Percentiles rank a stretch among this genome's conserved stretches.
These are phyloP conservation scores for Phytopythium boreale DNA, from an alignment of 352 stramenopile species.

Conservation along the genomic window DNA sequence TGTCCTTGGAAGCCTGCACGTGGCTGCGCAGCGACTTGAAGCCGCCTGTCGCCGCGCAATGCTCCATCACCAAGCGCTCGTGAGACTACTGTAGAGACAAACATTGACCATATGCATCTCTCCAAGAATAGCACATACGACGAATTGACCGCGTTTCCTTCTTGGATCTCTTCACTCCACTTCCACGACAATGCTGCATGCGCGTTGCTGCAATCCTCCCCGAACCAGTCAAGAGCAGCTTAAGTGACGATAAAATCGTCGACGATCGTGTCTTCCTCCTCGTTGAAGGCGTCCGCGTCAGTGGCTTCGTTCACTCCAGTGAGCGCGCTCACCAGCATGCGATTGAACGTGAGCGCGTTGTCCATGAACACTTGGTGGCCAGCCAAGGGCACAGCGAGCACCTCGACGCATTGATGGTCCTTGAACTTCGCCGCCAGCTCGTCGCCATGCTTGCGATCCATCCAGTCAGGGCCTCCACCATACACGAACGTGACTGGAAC, in stretches of 20 bases:
- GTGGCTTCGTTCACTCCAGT: neutral
- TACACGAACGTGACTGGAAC: constrained; percentile 73
- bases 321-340: constrained; percentile 36
- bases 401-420: constrained; percentile 34
- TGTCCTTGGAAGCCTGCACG: constrained; percentile 28
- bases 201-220: neutral
- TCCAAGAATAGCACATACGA: neutral
- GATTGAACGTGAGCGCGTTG: constrained; percentile 64
- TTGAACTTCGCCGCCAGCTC: constrained; percentile 39
- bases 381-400: constrained; percentile 40
- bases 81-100: neutral
- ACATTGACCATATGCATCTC: neutral
- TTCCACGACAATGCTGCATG: neutral
- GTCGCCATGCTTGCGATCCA: constrained; percentile 54
- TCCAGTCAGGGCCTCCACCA: constrained; percentile 66
- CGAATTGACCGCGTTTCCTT: neutral
- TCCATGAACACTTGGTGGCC: constrained; percentile 75
- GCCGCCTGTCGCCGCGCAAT: constrained; percentile 14
- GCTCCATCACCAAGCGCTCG: neutral
- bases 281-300: neutral
- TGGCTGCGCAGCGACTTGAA: constrained; percentile 42
- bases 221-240: neutral
- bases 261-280: neutral
- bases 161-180: neutral
- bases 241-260: constrained; percentile 1